Evolutionary conservation across 305 asterid species (phyloP).

Genomic region (Coffea humblotiana): DNA sequence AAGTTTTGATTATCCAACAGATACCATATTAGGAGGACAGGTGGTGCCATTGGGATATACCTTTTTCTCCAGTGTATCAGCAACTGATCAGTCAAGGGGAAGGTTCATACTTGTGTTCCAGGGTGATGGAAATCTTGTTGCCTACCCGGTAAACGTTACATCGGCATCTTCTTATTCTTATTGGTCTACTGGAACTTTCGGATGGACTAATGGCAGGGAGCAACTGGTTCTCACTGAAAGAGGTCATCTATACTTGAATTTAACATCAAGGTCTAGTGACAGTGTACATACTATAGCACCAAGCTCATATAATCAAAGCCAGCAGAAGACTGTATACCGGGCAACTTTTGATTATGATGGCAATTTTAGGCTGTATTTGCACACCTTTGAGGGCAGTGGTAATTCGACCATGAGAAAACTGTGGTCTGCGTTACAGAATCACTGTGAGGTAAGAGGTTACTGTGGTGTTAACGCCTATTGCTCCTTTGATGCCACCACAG

Average conservation of each 20-base stretch:
- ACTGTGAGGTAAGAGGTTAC: conserved; percentile 12
- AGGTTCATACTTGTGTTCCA: conserved; percentile 26
- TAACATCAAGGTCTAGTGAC: background rate
- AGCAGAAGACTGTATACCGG: background rate
- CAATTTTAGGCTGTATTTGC: conserved; percentile 14
- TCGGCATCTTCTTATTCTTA: background rate
- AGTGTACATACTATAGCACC: background rate
- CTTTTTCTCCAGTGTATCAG: conserved; percentile 23
- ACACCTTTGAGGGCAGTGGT: background rate
- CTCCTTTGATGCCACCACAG: background rate
- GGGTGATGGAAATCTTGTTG: conserved; percentile 18
- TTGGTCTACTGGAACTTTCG: background rate
- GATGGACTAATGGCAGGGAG: background rate
- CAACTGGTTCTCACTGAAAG: conserved; percentile 1
- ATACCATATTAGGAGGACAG: conserved; percentile 31
- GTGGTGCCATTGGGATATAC: conserved; percentile 6
- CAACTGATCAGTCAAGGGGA: conserved; percentile 25
- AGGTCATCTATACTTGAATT: conserved; percentile 13
- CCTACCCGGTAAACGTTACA: conserved; percentile 1
- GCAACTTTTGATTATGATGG: conserved; percentile 14
- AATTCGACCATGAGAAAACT: background rate
- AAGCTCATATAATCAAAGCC: background rate
- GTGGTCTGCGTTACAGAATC: conserved; percentile 11
- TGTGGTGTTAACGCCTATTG: conserved; percentile 17
- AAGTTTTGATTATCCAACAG: conserved; percentile 28